A percentile compares a stretch with the other conserved stretches of the same genome.
Conservation (phyloP, 805 yeast genomes). For the Myxozyma udenii region DNA sequence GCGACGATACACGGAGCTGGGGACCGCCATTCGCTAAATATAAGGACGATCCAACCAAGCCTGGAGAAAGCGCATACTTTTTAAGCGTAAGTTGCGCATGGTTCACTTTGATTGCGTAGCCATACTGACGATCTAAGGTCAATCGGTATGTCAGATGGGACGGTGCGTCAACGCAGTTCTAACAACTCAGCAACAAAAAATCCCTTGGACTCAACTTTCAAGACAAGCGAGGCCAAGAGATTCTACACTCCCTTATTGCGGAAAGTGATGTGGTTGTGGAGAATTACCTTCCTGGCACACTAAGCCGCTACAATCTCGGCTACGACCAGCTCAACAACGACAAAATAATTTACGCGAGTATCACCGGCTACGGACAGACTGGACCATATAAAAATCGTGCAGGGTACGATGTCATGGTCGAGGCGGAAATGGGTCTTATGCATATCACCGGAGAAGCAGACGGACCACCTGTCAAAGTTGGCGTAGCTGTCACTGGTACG, state of each 20-base stretch:
- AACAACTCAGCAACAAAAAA: constrained; percentile 39
- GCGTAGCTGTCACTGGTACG: constrained; percentile 42
- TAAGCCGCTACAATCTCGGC: constrained; percentile 40
- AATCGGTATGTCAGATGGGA: constrained; percentile 9
- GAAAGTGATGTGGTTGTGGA: constrained; percentile 42
- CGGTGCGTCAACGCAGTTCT: not conserved
- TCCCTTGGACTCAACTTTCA: constrained; percentile 42
- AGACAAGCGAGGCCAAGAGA: constrained; percentile 36
- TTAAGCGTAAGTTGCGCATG: constrained; percentile 34
- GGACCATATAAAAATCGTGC: constrained; percentile 43
- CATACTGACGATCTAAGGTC: constrained; percentile 2
- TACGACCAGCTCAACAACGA: constrained; percentile 35
- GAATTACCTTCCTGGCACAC: constrained; percentile 42
- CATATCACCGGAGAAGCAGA: constrained; percentile 45
- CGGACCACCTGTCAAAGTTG: constrained; percentile 45
- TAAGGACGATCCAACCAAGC: constrained; percentile 9
- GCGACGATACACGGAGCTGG: constrained; percentile 47
- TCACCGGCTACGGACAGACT: constrained; percentile 46
- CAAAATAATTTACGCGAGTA: constrained; percentile 40
- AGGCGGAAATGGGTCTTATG: constrained; percentile 47
- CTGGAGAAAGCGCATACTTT: constrained; percentile 43
- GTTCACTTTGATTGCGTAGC: not conserved
- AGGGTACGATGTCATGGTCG: constrained; percentile 45
- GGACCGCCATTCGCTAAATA: constrained; percentile 44
- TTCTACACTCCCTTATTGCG: constrained; percentile 36